These are phyloP conservation scores for Trichophyton mentagrophytes DNA, from an alignment of 2,329 filamentous ascomycete genomes.

Conservation along the genomic window DNA sequence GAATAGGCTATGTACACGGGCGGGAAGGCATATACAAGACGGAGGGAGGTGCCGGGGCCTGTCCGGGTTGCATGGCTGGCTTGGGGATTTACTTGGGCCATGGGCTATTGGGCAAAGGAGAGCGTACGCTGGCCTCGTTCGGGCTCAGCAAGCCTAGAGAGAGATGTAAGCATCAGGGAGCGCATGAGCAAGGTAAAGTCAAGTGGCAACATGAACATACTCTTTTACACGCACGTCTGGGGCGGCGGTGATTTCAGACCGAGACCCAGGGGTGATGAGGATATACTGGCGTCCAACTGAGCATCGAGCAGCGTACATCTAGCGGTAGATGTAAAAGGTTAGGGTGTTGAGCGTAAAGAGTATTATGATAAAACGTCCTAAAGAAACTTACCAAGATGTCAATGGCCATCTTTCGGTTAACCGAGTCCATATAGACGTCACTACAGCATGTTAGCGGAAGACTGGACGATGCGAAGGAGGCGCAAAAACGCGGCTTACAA, in stretches of 20 bases:
- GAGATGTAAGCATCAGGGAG: constrained; percentile 6
- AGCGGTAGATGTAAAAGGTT: not conserved
- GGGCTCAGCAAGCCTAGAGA: constrained; percentile 30
- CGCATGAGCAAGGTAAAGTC: not conserved
- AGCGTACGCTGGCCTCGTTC: constrained; percentile 33
- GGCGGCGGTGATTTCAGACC: constrained; percentile 40
- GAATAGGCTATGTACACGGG: not conserved
- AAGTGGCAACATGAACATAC: constrained; percentile 19
- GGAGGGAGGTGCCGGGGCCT: not conserved
- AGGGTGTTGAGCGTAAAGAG: not conserved
- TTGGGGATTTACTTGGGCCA: too few relatives aligned
- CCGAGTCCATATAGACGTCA: constrained; percentile 98
- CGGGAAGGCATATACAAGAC: not conserved
- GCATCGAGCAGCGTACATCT: constrained; percentile 73
- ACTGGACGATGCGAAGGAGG: not conserved
- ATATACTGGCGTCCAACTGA: constrained; percentile 90
- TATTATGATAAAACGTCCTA: too few relatives aligned
- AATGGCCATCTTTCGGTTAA: constrained; percentile 86
- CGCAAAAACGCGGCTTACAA: constrained; percentile 42
- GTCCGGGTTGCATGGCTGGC: too few relatives aligned
- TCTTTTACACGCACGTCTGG: constrained; percentile 35
- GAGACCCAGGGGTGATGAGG: constrained; percentile 85
- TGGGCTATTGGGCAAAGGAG: constrained; percentile 17
- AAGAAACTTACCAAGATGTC: constrained; percentile 67
- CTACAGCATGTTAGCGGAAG: constrained; percentile 22